phyloP scores from a whole-genome alignment of 257 asterid species.

The Jacaranda mimosifolia region DNA sequence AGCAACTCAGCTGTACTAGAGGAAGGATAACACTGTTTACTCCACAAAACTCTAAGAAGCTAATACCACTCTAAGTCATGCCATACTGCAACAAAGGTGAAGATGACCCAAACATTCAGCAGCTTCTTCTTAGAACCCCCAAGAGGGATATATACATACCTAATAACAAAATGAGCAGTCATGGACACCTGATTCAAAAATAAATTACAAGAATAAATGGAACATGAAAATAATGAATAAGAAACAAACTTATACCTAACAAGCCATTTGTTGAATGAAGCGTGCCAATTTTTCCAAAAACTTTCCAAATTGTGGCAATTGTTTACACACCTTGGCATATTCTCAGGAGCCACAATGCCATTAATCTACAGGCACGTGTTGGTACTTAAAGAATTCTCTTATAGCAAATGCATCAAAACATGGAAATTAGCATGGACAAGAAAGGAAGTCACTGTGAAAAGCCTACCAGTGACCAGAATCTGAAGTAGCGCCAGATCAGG shows the following conservation, averaged over 20 bases:
- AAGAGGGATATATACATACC: conserved; percentile 94
- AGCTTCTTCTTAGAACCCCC: conserved; percentile 90
- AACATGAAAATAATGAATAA: conserved; percentile 4
- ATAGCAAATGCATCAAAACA: conserved; percentile 25
- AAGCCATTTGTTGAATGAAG: conserved; percentile 98
- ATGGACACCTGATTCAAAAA: conserved; percentile 10
- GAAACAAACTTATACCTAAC: conserved; percentile 65
- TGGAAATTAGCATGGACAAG: conserved; percentile 18
- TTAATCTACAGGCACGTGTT: conserved; percentile 64
- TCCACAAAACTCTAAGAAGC: conserved; percentile 34
- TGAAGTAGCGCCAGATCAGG: conserved; percentile 94
- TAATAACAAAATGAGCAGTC: conserved; percentile 38
- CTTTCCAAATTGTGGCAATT: conserved; percentile 92
- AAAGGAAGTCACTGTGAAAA: conserved; percentile 24
- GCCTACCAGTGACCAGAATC: conserved; percentile 92
- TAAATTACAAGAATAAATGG: conserved; percentile 26
- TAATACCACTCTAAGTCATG: conserved; percentile 93
- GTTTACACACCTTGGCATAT: conserved; percentile 95
- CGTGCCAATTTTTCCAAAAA: conserved; percentile 99
- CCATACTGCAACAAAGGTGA: conserved; percentile 98
- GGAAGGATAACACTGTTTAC: conserved; percentile 26
- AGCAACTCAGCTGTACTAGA: conserved; percentile 27
- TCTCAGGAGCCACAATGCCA: conserved; percentile 94
- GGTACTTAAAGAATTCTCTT: conserved; percentile 23
- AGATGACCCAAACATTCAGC: conserved; percentile 93